phyloP scores from a whole-genome alignment of 192 early-diverging fungal genomes.

The Diversispora eburnea region DNA sequence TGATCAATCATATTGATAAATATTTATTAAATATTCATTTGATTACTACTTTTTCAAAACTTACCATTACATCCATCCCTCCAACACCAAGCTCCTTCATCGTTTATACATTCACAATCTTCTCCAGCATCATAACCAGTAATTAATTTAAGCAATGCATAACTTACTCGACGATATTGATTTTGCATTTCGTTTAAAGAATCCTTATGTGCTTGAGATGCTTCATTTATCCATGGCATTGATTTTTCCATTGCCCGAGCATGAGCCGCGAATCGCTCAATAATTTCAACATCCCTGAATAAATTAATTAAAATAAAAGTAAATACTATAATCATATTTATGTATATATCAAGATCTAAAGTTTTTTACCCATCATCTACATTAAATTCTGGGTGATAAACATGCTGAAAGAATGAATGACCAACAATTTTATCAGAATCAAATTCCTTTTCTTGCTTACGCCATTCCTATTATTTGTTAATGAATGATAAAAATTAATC shows the following conservation, averaged over 20 bases:
- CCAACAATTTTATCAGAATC: constrained; percentile 40
- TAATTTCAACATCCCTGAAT: constrained; percentile 36
- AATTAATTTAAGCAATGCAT: constrained; percentile 35
- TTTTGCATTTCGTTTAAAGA: constrained; percentile 37
- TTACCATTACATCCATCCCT: constrained; percentile 42
- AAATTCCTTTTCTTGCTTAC: constrained; percentile 38
- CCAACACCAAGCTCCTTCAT: constrained; percentile 46
- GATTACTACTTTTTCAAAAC: not conserved
- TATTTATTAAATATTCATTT: too few relatives aligned
- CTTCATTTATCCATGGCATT: constrained; percentile 42
- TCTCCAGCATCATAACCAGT: constrained; percentile 36
- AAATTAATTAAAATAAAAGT: not conserved
- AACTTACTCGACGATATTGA: constrained; percentile 37
- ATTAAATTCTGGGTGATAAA: constrained; percentile 46
- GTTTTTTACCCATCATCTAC: constrained; percentile 40
- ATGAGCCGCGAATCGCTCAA: constrained; percentile 39
- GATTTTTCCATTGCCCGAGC: constrained; percentile 37
- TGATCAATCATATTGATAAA: not conserved
- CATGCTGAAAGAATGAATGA: constrained; percentile 42
- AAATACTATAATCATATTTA: not conserved
- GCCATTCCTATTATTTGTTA: constrained; percentile 34
- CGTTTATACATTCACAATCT: constrained; percentile 36
- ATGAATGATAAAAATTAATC: not conserved
- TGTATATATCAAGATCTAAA: not conserved
- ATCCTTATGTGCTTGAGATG: constrained; percentile 36